Conservation (phyloP, 2,329 filamentous ascomycete genomes). For the Ophiostoma ulmi region DNA sequence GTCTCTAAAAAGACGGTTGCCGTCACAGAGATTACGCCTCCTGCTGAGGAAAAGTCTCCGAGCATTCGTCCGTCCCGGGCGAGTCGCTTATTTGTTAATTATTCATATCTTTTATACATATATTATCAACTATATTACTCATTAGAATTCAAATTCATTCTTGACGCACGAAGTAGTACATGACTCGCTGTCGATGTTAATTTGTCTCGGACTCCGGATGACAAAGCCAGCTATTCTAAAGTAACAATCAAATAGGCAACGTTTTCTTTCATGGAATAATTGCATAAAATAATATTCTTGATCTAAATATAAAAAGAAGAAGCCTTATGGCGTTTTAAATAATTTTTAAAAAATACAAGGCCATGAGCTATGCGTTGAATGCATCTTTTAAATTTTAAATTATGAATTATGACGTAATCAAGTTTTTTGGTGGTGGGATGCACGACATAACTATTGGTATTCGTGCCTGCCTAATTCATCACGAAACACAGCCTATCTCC, state of each 20-base stretch:
- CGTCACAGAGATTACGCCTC: not conserved
- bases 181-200: not conserved
- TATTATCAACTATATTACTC: no score
- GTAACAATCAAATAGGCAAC: not conserved
- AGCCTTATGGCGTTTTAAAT: not conserved
- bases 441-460: not conserved
- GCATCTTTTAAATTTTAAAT: not conserved
- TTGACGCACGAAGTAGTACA: not conserved
- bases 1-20: no score
- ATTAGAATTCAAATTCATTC: not conserved
- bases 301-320: no score
- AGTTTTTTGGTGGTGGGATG: not conserved
- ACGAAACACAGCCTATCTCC: constrained; percentile 1
- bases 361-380: not conserved
- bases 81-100: not conserved
- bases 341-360: not conserved
- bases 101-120: no score
- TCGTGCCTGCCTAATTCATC: not conserved
- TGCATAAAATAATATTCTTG: no score
- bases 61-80: not conserved
- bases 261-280: not conserved
- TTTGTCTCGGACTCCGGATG: not conserved
- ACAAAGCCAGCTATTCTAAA: not conserved
- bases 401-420: not conserved
- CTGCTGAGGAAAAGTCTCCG: not conserved